phyloP scores from a whole-genome alignment of 83 land plant species.

The Diphasiastrum complanatum region DNA sequence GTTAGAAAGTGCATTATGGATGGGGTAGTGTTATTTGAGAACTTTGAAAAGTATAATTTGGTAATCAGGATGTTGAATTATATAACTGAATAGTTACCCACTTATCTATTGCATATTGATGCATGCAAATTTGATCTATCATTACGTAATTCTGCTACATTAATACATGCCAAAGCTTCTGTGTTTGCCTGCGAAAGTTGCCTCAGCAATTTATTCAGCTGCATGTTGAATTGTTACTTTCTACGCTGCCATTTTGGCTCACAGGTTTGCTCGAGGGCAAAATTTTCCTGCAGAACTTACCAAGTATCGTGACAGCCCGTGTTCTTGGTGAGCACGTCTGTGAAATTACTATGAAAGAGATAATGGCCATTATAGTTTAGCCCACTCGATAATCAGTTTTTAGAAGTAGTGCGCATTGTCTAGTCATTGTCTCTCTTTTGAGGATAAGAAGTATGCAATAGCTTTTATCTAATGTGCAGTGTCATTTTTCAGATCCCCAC shows the following conservation, averaged over 20 bases:
- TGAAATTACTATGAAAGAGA: too few species aligned
- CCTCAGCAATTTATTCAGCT: background rate
- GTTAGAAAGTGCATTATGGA: too few species aligned
- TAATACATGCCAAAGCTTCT: too few species aligned
- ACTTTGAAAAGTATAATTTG: too few species aligned
- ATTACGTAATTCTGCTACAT: background rate
- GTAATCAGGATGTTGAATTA: too few species aligned
- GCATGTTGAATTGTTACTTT: background rate
- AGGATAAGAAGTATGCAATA: background rate
- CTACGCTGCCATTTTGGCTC: background rate
- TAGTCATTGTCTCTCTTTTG: background rate
- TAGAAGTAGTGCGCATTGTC: background rate
- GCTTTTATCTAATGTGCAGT: background rate
- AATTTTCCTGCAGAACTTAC: slow-evolving; percentile 91
- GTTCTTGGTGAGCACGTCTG: slow-evolving; percentile 50
- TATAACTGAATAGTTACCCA: too few species aligned
- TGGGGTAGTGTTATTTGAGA: too few species aligned
- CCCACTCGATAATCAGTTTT: background rate
- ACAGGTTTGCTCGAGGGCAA: slow-evolving; percentile 88
- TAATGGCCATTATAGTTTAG: slow-evolving; percentile 9
- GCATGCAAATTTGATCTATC: background rate
- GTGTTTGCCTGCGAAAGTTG: background rate
- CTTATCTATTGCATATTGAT: too few species aligned
- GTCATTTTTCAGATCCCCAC: slow-evolving; percentile 58
- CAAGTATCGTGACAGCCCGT: slow-evolving; percentile 81